A percentile compares a stretch with the other conserved stretches of the same genome.
Conservation (phyloP, 139 green algal species). For the Chlamydomonas schloesseri region DNA sequence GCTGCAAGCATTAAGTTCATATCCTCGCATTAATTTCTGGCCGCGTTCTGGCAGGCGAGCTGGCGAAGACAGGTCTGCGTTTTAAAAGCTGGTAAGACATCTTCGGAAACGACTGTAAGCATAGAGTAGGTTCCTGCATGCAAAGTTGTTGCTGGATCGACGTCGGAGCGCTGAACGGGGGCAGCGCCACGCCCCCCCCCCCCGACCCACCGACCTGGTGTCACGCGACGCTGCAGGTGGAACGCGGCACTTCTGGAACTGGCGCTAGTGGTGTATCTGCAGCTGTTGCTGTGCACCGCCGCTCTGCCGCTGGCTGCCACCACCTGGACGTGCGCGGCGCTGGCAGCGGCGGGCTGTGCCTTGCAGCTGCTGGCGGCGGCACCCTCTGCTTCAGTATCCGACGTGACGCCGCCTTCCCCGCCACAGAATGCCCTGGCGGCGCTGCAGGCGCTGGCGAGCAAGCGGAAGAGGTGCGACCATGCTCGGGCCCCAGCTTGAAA, state of each 20-base stretch:
- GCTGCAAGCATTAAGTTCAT: background rate
- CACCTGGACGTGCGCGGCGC: no score
- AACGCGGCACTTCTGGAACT: no score
- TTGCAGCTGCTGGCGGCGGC: background rate
- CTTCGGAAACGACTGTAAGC: background rate
- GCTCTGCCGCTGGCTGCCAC: no score
- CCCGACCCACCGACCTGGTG: background rate
- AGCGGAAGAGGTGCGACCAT: background rate
- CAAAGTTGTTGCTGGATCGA: background rate
- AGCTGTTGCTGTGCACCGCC: no score
- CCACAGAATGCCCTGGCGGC: no score
- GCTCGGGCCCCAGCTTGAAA: no score
- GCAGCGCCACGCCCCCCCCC: constrained; percentile 10
- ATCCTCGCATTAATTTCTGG: background rate
- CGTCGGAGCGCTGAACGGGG: background rate
- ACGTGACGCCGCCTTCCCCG: no score
- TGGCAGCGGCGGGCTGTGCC: background rate
- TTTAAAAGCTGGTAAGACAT: background rate
- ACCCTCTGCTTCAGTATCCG: no score
- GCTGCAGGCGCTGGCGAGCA: background rate
- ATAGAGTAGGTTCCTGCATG: background rate
- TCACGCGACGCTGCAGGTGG: no score
- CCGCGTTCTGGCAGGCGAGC: background rate
- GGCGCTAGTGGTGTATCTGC: no score
- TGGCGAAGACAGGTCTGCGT: background rate